A percentile compares a stretch with the other conserved stretches of the same genome.
phyloP scores from a whole-genome alignment of 1,284 basidiomycete genomes.

The Cryptococcus depauperatus region DNA sequence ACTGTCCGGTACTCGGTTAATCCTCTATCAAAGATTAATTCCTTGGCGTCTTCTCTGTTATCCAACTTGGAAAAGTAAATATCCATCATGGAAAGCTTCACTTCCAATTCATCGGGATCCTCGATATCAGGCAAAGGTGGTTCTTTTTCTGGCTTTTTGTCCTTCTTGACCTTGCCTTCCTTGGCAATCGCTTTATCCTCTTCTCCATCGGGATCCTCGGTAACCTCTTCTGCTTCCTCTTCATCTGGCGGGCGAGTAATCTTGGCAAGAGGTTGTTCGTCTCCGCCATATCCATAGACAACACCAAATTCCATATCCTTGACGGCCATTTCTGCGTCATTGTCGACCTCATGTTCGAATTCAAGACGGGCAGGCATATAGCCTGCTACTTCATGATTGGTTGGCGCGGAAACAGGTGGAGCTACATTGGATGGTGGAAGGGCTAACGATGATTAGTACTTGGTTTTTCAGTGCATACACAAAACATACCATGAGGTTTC shows the following conservation, averaged over 20 bases:
- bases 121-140: slow-evolving; percentile 61
- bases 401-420: slow-evolving; percentile 83
- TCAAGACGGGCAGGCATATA: slow-evolving; percentile 95
- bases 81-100: slow-evolving; percentile 83
- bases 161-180: slow-evolving; percentile 13
- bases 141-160: slow-evolving; percentile 33
- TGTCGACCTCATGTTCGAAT: slow-evolving; percentile 94
- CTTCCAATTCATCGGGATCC: slow-evolving; percentile 75
- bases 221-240: slow-evolving; percentile 31
- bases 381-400: slow-evolving; percentile 85
- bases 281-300: slow-evolving; percentile 76
- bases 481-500: slow-evolving; percentile 45
- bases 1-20: slow-evolving; percentile 92
- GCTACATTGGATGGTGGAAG: slow-evolving; percentile 49
- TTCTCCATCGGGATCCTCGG: slow-evolving; percentile 28
- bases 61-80: slow-evolving; percentile 91
- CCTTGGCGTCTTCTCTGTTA: slow-evolving; percentile 76
- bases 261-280: slow-evolving; percentile 56
- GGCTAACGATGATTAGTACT: slow-evolving; percentile 17
- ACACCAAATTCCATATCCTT: slow-evolving; percentile 95
- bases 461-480: not conserved
- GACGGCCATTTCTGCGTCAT: slow-evolving; percentile 89
- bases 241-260: slow-evolving; percentile 26
- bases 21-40: slow-evolving; percentile 86
- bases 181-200: slow-evolving; percentile 21